Conservation (phyloP, 805 yeast species). For the Barnettozyma sucrosica region DNA sequence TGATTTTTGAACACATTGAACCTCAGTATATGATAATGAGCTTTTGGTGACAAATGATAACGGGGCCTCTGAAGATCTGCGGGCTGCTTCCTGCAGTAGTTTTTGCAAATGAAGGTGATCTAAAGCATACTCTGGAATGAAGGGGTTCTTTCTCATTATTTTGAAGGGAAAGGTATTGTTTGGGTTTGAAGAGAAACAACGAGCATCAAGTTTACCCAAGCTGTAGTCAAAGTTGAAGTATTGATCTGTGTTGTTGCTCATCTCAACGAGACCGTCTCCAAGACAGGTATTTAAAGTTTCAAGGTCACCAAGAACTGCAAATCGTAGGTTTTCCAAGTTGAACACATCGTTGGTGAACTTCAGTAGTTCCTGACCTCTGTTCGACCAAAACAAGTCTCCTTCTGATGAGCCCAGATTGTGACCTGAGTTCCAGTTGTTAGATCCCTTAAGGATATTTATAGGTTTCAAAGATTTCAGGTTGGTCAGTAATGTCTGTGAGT, state of each 20-base stretch:
- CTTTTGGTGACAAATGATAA: conserved; percentile 31
- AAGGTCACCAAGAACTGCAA: conserved; percentile 31
- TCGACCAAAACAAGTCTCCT: conserved; percentile 38
- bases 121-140: conserved; percentile 30
- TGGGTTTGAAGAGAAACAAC: background rate
- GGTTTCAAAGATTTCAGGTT: conserved; percentile 28
- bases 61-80: conserved; percentile 26
- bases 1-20: conserved; percentile 33
- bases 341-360: conserved; percentile 28
- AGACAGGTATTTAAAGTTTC: conserved; percentile 1
- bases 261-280: background rate
- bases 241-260: conserved; percentile 27
- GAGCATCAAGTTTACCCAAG: conserved; percentile 12
- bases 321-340: conserved; percentile 27
- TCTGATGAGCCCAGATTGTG: conserved; percentile 24
- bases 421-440: conserved; percentile 25
- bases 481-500: conserved; percentile 36
- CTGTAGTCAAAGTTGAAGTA: conserved; percentile 41
- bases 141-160: conserved; percentile 27
- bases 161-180: background rate
- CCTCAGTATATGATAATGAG: conserved; percentile 24
- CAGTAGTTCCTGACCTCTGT: conserved; percentile 33
- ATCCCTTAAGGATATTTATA: conserved; percentile 40
- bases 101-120: conserved; percentile 25
- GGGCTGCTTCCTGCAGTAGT: conserved; percentile 22